These are phyloP conservation scores for Zizania latifolia DNA, from an alignment of 176 grass and related monocot genomes.

Conservation along the genomic window DNA sequence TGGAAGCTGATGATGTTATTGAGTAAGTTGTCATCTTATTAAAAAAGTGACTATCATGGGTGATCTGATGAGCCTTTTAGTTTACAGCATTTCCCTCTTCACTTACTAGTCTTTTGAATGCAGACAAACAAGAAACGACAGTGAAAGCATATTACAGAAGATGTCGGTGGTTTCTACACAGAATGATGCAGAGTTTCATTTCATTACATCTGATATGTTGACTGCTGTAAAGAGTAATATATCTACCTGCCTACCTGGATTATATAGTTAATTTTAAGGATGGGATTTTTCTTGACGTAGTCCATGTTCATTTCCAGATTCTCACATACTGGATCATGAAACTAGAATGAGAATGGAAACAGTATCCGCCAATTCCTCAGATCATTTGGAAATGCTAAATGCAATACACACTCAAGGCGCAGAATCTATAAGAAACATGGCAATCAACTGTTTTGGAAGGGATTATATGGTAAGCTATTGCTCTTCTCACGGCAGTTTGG, in stretches of 20 bases:
- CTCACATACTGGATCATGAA: constrained; percentile 41
- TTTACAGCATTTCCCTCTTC: constrained; percentile 1
- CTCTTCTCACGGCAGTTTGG: not conserved
- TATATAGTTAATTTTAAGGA: not conserved
- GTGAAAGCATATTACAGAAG: constrained; percentile 47
- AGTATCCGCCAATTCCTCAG: constrained; percentile 9
- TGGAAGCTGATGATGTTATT: constrained; percentile 41
- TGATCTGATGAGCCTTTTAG: constrained; percentile 1
- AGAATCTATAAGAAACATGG: constrained; percentile 40
- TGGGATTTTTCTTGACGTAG: constrained; percentile 1
- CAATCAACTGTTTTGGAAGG: constrained; percentile 43
- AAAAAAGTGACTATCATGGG: not conserved
- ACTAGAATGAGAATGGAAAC: constrained; percentile 24
- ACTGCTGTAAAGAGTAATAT: constrained; percentile 49
- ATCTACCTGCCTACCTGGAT: constrained; percentile 24
- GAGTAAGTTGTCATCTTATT: constrained; percentile 46
- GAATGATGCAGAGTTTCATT: constrained; percentile 39
- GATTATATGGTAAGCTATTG: constrained; percentile 57
- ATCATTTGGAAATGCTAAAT: constrained; percentile 43
- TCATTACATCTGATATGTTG: constrained; percentile 41
- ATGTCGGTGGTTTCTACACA: constrained; percentile 33
- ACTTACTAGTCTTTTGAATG: constrained; percentile 22
- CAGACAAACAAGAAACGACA: constrained; percentile 49
- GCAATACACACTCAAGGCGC: constrained; percentile 32
- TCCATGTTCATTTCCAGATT: constrained; percentile 44